Percentiles rank a stretch among this genome's conserved stretches.
phyloP scores from a whole-genome alignment of 495 filamentous ascomycete genomes.

The Neurospora tetrasperma region DNA sequence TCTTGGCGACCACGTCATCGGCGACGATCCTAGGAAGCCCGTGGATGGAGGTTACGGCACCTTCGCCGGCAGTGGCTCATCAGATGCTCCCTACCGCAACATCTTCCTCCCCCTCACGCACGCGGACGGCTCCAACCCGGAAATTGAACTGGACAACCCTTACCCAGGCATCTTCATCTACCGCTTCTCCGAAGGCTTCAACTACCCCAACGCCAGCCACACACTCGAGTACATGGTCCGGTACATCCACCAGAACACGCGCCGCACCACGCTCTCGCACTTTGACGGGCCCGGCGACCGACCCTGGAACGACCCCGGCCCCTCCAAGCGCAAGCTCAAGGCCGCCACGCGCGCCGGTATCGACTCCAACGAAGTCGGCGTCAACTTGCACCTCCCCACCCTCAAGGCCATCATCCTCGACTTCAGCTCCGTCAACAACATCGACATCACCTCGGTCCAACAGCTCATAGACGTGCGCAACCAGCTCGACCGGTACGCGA shows the following conservation, averaged over 20 bases:
- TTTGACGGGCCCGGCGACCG: slow-evolving; percentile 67
- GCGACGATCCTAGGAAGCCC: slow-evolving; percentile 32
- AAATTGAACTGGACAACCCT: slow-evolving; percentile 65
- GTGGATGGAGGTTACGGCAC: slow-evolving; percentile 37
- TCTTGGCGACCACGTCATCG: slow-evolving; percentile 69
- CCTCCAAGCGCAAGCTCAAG: slow-evolving; percentile 34
- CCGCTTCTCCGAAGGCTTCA: slow-evolving; percentile 92
- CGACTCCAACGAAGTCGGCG: slow-evolving; percentile 27
- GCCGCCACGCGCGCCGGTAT: slow-evolving; percentile 25
- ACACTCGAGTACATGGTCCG: slow-evolving; percentile 73
- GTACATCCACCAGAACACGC: slow-evolving; percentile 65
- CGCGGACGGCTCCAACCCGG: slow-evolving; percentile 82
- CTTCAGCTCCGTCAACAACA: slow-evolving; percentile 91
- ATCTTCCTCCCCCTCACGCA: slow-evolving; percentile 89
- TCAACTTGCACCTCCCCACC: slow-evolving; percentile 51
- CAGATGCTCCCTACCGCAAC: slow-evolving; percentile 42
- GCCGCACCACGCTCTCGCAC: slow-evolving; percentile 58
- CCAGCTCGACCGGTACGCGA: slow-evolving; percentile 81
- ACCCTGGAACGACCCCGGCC: slow-evolving; percentile 93
- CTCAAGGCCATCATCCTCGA: slow-evolving; percentile 92
- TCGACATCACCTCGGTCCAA: slow-evolving; percentile 90
- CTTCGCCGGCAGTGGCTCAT: slow-evolving; percentile 24
- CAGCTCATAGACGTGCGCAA: slow-evolving; percentile 96
- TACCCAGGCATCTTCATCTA: slow-evolving; percentile 97
- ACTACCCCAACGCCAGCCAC: slow-evolving; percentile 89